phyloP scores from a whole-genome alignment of 345 rosid species.

The Geranium brycei region DNA sequence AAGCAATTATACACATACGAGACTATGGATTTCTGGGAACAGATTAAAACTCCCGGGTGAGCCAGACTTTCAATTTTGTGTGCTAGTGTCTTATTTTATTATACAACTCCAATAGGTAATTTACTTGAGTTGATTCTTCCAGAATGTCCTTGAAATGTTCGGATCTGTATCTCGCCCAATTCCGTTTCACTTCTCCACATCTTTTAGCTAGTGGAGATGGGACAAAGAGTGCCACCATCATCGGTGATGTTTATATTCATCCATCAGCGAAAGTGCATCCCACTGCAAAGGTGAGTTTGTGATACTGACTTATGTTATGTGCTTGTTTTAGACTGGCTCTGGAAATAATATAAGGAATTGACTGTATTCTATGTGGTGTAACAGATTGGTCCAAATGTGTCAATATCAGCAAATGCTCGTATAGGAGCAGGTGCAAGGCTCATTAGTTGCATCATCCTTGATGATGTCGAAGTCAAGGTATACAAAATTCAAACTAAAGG shows the following conservation, averaged over 20 bases:
- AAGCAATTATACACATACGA: constrained; percentile 69
- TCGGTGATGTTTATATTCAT: constrained; percentile 81
- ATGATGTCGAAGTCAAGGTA: constrained; percentile 83
- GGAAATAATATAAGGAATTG: not conserved
- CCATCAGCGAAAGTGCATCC: constrained; percentile 97
- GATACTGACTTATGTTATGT: not conserved
- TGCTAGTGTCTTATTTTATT: not conserved
- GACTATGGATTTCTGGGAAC: constrained; percentile 92
- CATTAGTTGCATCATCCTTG: constrained; percentile 76
- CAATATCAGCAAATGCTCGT: constrained; percentile 83
- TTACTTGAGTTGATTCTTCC: constrained; percentile 10
- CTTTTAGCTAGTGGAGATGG: constrained; percentile 82
- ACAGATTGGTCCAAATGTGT: constrained; percentile 94
- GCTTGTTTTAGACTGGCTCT: not conserved
- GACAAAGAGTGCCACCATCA: constrained; percentile 43
- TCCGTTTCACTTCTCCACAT: constrained; percentile 52
- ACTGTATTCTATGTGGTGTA: not conserved
- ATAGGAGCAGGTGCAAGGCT: constrained; percentile 93
- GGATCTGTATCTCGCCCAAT: constrained; percentile 69
- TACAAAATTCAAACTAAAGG: not conserved
- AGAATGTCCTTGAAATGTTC: constrained; percentile 91
- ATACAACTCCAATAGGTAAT: not conserved
- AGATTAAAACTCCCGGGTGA: constrained; percentile 93
- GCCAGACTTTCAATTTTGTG: not conserved
- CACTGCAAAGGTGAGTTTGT: constrained; percentile 64